Base-by-base conservation (phyloP, 169 alveolate species). In the Plasmodium fragile region DNA sequence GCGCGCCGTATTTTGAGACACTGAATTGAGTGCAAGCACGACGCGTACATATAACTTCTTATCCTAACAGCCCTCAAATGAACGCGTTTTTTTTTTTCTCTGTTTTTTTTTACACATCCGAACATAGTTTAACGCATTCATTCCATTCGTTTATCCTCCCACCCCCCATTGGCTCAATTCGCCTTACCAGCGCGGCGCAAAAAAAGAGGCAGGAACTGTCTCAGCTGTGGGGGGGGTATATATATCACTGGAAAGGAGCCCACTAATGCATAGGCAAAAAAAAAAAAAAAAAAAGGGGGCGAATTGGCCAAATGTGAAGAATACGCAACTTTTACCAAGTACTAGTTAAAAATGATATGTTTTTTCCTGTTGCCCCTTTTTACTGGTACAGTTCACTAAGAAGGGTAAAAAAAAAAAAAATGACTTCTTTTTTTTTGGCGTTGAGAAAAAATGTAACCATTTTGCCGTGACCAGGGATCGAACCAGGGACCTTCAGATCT, bases 401-500 rank as follows among this genome's bases (percentile, higher is more conserved):
- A 41, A 41, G 13, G 52, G 52, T 2, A 0, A 39, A 11, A 45
- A 45, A 45, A 11, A 5, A 0, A 0, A 49, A 49, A 49, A 49
- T 13, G 4, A 49, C 11, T 49, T 49, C 3, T 49, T 11, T 49
- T 13, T 49, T 49, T 49, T 7, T 43, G 3, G 25, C 22, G 22
- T 49, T 1, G 22, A 49, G 59, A 13, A 49, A 13, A 49, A 49
- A 49, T 43, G n/a, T 43, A 41, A 1, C 0, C 13, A 1, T 11
- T 10, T 82, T 98, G 99, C 99, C 99, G 97, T 96, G 98, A 97
- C 99, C 99, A 98, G 99, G 99, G 99, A 98, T 98, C 99, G 99
- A 98, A 98, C 99, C 99, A 97, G 99, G 99, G 99, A 98, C 99
- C 99, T 98, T 98, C 97, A 98, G 99, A 98, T 97, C 99, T 98